Evolutionary conservation across 1,284 basidiomycete genomes (phyloP).

Genomic region (Cryptococcus hybrid): DNA sequence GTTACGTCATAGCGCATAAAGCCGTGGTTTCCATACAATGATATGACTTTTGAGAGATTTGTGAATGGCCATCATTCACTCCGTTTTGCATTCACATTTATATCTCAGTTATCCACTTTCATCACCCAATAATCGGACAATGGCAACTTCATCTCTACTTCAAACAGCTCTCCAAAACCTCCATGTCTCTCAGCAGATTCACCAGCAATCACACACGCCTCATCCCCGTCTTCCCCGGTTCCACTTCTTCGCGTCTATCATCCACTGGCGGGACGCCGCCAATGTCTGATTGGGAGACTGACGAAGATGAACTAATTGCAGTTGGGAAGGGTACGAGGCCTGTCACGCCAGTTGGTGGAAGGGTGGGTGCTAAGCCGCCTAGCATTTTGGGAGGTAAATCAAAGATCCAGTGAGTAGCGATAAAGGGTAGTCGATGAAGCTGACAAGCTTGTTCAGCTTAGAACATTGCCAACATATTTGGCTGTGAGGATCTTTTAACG

Average conservation of each 20-base stretch:
- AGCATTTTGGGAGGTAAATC: slow-evolving; percentile 17
- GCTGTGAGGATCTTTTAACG: slow-evolving; percentile 70
- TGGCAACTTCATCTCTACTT: slow-evolving; percentile 41
- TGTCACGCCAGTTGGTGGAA: slow-evolving; percentile 35
- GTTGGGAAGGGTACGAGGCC: slow-evolving; percentile 47
- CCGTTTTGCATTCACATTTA: neutral
- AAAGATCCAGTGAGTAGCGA: slow-evolving; percentile 42
- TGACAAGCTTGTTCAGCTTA: slow-evolving; percentile 51
- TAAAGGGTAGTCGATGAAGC: neutral
- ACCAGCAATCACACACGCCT: slow-evolving; percentile 34
- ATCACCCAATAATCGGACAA: slow-evolving; percentile 5
- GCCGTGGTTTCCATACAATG: no score
- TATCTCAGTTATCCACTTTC: neutral
- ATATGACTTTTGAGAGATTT: no score
- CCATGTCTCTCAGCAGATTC: slow-evolving; percentile 44
- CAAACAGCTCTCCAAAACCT: slow-evolving; percentile 50
- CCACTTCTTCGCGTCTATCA: neutral
- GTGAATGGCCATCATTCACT: no score
- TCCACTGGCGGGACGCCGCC: slow-evolving; percentile 13
- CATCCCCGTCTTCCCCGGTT: slow-evolving; percentile 26
- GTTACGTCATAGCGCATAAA: neutral
- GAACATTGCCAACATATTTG: slow-evolving; percentile 71
- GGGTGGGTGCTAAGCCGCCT: slow-evolving; percentile 23
- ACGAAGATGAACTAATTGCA: slow-evolving; percentile 51
- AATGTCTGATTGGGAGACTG: slow-evolving; percentile 29